Base-by-base conservation (phyloP, 306 rosid genomes). In the Quercus gilva region DNA sequence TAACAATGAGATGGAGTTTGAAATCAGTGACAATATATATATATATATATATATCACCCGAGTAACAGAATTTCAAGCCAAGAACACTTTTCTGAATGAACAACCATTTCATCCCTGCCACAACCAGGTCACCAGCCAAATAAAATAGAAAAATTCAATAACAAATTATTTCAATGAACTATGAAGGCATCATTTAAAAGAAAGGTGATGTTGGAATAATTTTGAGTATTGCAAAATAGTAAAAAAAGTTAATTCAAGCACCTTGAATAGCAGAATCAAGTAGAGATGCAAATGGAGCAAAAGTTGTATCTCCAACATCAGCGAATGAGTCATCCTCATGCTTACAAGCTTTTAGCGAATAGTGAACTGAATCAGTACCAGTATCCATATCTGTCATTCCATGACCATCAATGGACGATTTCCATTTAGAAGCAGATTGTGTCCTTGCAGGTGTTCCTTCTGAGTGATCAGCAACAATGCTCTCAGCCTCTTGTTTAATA, bases 201-300 rank as follows among this genome's bases (percentile, higher is more conserved):
- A 25, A 25, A 25, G 25, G 25, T 25, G 25, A 25, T 25, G 25
- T 25, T 25, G 25, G 25, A 25, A 25, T 25, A 25, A 25, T 25
- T 25, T 25, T 25, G 25, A 25, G 25, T 25, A 25, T 25, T 25
- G 25, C 25, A 25, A 25, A 25, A 25, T 25, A 25, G 25, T 25
- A 25, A 25, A 25, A 25, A 25, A 25, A 1, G 25, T 25, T 25
- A 25, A 25, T 25, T 25, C 25, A 25, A 72, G 73, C 86, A 95
- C 99, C 99, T 91, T 88, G 92, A 84, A 91, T 79, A 80, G 93
- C 84, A 41, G 97, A 89, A 87, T 95, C 99, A 71, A 95, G 90
- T 65, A 93, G 86, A 45, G 93, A 93, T 4, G 98, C 99, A 81
- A 89, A 95, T 31, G 83, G 71, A 69, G 88, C 55, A 78, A 89